Evolutionary conservation across 1,284 basidiomycete genomes (phyloP).

Genomic region (Takashimella tepidaria): DNA sequence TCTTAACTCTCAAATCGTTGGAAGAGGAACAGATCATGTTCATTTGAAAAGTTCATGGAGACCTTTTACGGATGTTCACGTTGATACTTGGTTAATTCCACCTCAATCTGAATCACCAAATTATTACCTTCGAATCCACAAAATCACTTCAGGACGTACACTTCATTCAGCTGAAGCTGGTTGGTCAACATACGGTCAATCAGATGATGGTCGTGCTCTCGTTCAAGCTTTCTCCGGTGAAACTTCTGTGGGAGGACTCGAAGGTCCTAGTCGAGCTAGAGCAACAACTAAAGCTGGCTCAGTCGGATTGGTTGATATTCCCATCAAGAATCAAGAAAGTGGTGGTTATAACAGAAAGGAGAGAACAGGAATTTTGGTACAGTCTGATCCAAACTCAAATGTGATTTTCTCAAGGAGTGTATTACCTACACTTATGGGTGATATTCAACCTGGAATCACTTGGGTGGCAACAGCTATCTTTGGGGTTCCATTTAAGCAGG

Average conservation of each 20-base stretch:
- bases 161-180: slow-evolving; percentile 63
- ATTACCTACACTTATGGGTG: slow-evolving; percentile 59
- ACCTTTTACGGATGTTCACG: slow-evolving; percentile 64
- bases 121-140: slow-evolving; percentile 67
- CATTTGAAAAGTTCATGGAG: slow-evolving; percentile 66
- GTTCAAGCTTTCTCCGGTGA: slow-evolving; percentile 42
- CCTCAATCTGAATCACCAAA: slow-evolving; percentile 56
- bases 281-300: slow-evolving; percentile 60
- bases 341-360: slow-evolving; percentile 5
- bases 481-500: slow-evolving; percentile 53
- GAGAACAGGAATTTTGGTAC: slow-evolving; percentile 53
- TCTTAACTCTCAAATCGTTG: slow-evolving; percentile 59
- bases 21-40: slow-evolving; percentile 41
- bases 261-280: slow-evolving; percentile 48
- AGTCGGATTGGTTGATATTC: slow-evolving; percentile 58
- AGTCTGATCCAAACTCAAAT: slow-evolving; percentile 68
- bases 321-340: too few relatives aligned
- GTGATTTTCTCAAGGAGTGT: slow-evolving; percentile 64
- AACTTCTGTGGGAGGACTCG: slow-evolving; percentile 33
- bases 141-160: slow-evolving; percentile 54
- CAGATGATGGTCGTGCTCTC: slow-evolving; percentile 58
- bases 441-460: slow-evolving; percentile 49
- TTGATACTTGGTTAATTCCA: slow-evolving; percentile 70
- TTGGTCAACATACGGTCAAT: slow-evolving; percentile 67
- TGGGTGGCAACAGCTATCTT: slow-evolving; percentile 69